Conservation (phyloP, 106 monocot species). For the Iris macrosiphon region DNA sequence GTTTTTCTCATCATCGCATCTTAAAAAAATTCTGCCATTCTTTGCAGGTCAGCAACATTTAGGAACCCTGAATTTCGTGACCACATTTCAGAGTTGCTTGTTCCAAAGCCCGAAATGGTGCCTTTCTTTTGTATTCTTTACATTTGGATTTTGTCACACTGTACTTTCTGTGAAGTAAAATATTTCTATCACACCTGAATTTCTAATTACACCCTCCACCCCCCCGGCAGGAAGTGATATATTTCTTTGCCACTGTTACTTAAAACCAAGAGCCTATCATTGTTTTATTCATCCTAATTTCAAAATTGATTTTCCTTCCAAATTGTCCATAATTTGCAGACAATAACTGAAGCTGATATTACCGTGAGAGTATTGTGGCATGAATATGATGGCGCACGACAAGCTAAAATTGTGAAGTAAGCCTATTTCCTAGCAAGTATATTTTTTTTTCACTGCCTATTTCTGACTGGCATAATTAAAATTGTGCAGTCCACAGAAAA, state of each 20-base stretch:
- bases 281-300: too few relatives aligned
- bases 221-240: too few relatives aligned
- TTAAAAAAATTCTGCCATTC: neutral
- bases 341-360: slow-evolving; percentile 2
- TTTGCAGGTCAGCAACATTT: slow-evolving; percentile 20
- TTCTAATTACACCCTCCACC: too few relatives aligned
- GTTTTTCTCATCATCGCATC: neutral
- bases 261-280: too few relatives aligned
- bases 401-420: too few relatives aligned
- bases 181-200: too few relatives aligned
- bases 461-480: too few relatives aligned
- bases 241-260: too few relatives aligned
- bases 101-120: slow-evolving; percentile 10
- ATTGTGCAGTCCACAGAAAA: too few relatives aligned
- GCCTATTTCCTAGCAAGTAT: too few relatives aligned
- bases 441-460: too few relatives aligned
- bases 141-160: neutral
- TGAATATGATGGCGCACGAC: neutral
- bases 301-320: neutral
- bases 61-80: slow-evolving; percentile 7
- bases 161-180: too few relatives aligned
- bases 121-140: neutral
- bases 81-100: slow-evolving; percentile 12
- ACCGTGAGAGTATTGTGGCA: slow-evolving; percentile 5
- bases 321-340: slow-evolving; percentile 5